Evolutionary conservation across 2,329 filamentous ascomycete species (phyloP).

Genomic region (Epicoccum sorghinum): DNA sequence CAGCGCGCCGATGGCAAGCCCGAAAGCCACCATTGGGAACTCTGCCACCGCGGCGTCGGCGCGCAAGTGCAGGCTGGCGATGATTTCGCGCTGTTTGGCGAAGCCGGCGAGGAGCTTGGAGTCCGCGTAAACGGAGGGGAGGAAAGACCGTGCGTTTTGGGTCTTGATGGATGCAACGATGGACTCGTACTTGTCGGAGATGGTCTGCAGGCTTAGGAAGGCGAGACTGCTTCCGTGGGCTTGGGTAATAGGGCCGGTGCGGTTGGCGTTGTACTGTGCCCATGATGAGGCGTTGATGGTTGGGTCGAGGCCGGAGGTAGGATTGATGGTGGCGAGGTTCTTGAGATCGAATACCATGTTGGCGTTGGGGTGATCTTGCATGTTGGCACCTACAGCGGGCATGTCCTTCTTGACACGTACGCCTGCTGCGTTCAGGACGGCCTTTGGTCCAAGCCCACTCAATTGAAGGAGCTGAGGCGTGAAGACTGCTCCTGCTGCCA

Average conservation of each 20-base stretch:
- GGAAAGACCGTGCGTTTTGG: slow-evolving; percentile 25
- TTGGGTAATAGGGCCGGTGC: slow-evolving; percentile 36
- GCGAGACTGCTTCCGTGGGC: slow-evolving; percentile 32
- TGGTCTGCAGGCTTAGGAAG: slow-evolving; percentile 26
- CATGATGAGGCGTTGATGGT: slow-evolving; percentile 34
- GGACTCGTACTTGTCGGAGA: slow-evolving; percentile 23
- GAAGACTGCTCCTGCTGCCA: slow-evolving; percentile 64
- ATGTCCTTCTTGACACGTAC: slow-evolving; percentile 35
- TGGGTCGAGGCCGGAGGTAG: slow-evolving; percentile 27
- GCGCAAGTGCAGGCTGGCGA: slow-evolving; percentile 26
- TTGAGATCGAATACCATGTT: slow-evolving; percentile 30
- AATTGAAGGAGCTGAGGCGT: slow-evolving; percentile 58
- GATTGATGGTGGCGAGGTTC: slow-evolving; percentile 29
- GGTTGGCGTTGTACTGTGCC: slow-evolving; percentile 32
- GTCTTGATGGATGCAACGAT: slow-evolving; percentile 26
- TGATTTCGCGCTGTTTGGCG: slow-evolving; percentile 33
- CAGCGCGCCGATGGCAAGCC: slow-evolving; percentile 27
- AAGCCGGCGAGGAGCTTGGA: slow-evolving; percentile 28
- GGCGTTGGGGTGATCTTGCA: slow-evolving; percentile 40
- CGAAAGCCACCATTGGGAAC: slow-evolving; percentile 35
- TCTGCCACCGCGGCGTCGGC: slow-evolving; percentile 41
- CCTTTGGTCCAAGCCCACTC: slow-evolving; percentile 37
- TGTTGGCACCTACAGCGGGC: slow-evolving; percentile 40
- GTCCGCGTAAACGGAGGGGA: slow-evolving; percentile 27
- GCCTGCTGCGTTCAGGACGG: slow-evolving; percentile 28